phyloP scores from a whole-genome alignment of 1,284 basidiomycete genomes.

The Schizopora paradoxa region DNA sequence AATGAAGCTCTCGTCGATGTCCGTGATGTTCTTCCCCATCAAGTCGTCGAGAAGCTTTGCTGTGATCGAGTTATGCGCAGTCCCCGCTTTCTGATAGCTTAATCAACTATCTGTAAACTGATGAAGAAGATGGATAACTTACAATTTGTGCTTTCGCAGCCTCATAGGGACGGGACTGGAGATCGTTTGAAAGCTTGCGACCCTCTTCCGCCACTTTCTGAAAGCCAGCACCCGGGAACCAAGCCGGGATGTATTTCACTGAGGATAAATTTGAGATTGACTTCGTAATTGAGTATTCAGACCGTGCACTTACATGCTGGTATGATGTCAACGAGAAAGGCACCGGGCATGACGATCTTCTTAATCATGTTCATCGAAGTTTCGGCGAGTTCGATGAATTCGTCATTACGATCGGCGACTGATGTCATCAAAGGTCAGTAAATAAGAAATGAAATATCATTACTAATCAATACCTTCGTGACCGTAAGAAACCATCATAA shows the following conservation, averaged over 20 bases:
- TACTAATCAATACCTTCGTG: background rate
- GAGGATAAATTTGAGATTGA: slow-evolving; percentile 4
- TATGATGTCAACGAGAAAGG: slow-evolving; percentile 28
- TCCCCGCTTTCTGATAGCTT: slow-evolving; percentile 6
- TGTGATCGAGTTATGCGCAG: slow-evolving; percentile 10
- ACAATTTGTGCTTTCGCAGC: too few relatives aligned
- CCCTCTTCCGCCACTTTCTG: slow-evolving; percentile 10
- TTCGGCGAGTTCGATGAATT: slow-evolving; percentile 40
- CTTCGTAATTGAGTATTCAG: background rate
- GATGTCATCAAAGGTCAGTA: slow-evolving; percentile 21
- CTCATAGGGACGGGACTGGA: too few relatives aligned
- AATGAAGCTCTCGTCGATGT: slow-evolving; percentile 4
- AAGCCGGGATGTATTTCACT: slow-evolving; percentile 20
- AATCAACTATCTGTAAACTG: background rate
- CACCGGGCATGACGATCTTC: slow-evolving; percentile 25
- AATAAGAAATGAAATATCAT: slow-evolving; percentile 24
- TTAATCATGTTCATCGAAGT: slow-evolving; percentile 24
- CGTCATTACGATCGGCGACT: slow-evolving; percentile 33
- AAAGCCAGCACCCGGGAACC: slow-evolving; percentile 20
- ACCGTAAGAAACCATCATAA: slow-evolving; percentile 8
- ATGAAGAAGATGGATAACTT: too few relatives aligned
- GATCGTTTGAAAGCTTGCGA: too few relatives aligned
- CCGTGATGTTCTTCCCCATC: background rate
- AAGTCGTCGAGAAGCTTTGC: slow-evolving; percentile 10
- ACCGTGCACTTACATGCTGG: slow-evolving; percentile 24